Conservation (phyloP, 2,329 filamentous ascomycete genomes). For the Colletotrichum filicis region DNA sequence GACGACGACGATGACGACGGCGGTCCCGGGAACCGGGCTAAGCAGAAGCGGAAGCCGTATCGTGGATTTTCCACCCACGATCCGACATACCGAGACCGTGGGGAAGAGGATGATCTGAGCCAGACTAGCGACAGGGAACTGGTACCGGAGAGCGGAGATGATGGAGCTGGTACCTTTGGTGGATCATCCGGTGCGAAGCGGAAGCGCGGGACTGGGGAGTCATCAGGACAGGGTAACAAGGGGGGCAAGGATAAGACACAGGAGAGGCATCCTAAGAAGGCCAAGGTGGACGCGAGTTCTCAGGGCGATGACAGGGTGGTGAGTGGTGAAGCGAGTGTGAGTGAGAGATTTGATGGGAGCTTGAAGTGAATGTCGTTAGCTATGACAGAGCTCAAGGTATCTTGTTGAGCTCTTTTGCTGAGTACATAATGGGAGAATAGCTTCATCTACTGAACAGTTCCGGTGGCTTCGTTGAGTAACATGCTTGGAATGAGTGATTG, state of each 20-base stretch:
- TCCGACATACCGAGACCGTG: constrained; percentile 20
- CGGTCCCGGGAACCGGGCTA: neutral
- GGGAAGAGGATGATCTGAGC: constrained; percentile 21
- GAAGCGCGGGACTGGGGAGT: neutral
- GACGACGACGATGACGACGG: neutral
- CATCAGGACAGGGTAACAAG: neutral
- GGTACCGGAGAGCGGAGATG: constrained; percentile 7
- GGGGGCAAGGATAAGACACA: neutral
- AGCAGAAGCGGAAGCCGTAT: constrained; percentile 1
- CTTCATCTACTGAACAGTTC: neutral
- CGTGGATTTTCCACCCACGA: constrained; percentile 8
- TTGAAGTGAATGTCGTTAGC: too few relatives aligned
- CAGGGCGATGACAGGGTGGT: constrained; percentile 30
- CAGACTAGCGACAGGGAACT: constrained; percentile 15
- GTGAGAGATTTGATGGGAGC: neutral
- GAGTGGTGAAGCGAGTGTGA: neutral
- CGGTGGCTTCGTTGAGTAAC: neutral
- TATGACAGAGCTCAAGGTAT: neutral
- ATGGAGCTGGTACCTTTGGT: neutral
- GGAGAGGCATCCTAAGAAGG: constrained; percentile 29
- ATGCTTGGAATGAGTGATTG: neutral
- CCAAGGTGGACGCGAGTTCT: constrained; percentile 45
- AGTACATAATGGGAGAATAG: neutral
- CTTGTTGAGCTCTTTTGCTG: neutral
- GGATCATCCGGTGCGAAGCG: constrained; percentile 7